A percentile compares a stretch with the other conserved stretches of the same genome.
Conservation (phyloP, 2,329 filamentous ascomycete species). For the Coniochaeta prunicola region DNA sequence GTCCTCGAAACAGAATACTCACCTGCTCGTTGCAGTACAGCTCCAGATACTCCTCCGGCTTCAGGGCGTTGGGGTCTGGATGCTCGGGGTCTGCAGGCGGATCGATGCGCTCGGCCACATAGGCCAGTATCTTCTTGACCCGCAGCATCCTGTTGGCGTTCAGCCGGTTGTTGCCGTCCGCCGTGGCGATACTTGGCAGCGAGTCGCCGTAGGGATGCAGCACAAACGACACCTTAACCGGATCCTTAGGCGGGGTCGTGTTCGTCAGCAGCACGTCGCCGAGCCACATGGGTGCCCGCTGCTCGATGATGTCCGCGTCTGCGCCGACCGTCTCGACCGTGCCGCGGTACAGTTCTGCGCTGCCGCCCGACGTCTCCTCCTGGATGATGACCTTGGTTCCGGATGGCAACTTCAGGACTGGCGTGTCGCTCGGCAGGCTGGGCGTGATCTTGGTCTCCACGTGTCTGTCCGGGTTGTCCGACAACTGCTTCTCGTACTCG, state of each 20-base stretch:
- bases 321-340: conserved; percentile 71
- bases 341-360: conserved; percentile 83
- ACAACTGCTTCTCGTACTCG: conserved; percentile 63
- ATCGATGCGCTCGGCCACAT: conserved; percentile 89
- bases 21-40: conserved; percentile 92
- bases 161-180: conserved; percentile 79
- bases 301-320: conserved; percentile 78
- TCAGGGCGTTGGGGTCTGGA: conserved; percentile 52
- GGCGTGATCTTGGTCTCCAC: conserved; percentile 61
- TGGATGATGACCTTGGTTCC: conserved; percentile 63
- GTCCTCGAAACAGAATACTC: conserved; percentile 22
- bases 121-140: conserved; percentile 87
- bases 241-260: conserved; percentile 76
- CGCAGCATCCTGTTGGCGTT: conserved; percentile 97
- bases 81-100: conserved; percentile 32
- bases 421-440: conserved; percentile 65
- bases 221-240: conserved; percentile 91
- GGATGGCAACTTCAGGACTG: conserved; percentile 64
- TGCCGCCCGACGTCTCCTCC: conserved; percentile 60
- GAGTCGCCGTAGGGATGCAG: conserved; percentile 72
- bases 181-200: conserved; percentile 65
- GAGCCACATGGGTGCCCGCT: conserved; percentile 83
- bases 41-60: conserved; percentile 89
- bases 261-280: conserved; percentile 84
- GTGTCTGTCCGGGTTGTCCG: conserved; percentile 43